Conservation (phyloP, 768 basidiomycete species). For the Calvatia gigantea region DNA sequence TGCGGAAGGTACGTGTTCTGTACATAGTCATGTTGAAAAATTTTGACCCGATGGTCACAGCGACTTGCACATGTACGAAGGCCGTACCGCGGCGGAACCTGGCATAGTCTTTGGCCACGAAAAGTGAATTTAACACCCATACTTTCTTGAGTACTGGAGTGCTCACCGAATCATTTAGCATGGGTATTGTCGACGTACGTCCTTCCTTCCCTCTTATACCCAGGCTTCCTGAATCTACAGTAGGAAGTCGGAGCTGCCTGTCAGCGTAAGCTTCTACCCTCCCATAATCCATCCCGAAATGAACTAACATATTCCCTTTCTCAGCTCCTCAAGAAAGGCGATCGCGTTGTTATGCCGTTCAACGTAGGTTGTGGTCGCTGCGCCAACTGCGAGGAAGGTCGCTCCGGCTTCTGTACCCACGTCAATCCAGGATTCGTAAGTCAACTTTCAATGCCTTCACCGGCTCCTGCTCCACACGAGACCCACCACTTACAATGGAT, state of each 20-base stretch:
- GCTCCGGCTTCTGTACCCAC: slow-evolving; percentile 51
- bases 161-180: slow-evolving; percentile 22
- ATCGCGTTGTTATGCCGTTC: slow-evolving; percentile 60
- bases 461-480: not conserved
- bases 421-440: slow-evolving; percentile 58
- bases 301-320: not conserved
- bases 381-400: slow-evolving; percentile 51
- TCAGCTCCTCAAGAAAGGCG: slow-evolving; percentile 49
- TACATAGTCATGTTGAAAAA: not conserved
- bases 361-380: slow-evolving; percentile 58
- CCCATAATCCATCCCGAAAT: not conserved
- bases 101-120: slow-evolving; percentile 55
- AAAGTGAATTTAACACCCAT: slow-evolving; percentile 30
- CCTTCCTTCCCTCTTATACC: not conserved
- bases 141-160: not conserved
- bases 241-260: slow-evolving; percentile 43
- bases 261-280: slow-evolving; percentile 29
- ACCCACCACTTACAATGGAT: not conserved
- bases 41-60: slow-evolving; percentile 19
- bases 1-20: slow-evolving; percentile 38
- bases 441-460: slow-evolving; percentile 4
- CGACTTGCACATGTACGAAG: slow-evolving; percentile 56
- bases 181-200: slow-evolving; percentile 48
- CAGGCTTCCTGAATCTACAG: not conserved
- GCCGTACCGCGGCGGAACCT: slow-evolving; percentile 44